A percentile compares a stretch with the other conserved stretches of the same genome.
Evolutionary conservation across 2,329 filamentous ascomycete species (phyloP).

Genomic region (Colletotrichum cereale): DNA sequence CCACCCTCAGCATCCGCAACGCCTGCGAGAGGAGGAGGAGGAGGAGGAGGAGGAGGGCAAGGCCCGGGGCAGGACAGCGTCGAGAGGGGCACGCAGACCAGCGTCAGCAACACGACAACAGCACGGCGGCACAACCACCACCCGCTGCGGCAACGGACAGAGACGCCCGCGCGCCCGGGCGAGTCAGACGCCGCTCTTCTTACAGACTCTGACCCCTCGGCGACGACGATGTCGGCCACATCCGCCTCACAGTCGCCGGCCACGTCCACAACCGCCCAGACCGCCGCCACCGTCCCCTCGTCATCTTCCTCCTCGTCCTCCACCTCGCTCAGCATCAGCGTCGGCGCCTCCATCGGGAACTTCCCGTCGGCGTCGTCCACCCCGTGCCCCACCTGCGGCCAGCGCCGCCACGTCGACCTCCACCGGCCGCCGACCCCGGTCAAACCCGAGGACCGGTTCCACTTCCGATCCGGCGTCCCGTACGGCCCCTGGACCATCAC

Average conservation of each 20-base stretch:
- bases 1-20: conserved; percentile 2
- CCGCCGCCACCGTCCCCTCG: conserved; percentile 29
- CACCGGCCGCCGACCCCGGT: conserved; percentile 37
- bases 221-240: conserved; percentile 20
- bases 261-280: conserved; percentile 33
- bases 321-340: conserved; percentile 31
- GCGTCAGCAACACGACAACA: not conserved
- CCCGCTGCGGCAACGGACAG: conserved; percentile 24
- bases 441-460: conserved; percentile 37
- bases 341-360: conserved; percentile 34
- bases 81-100: conserved; percentile 36
- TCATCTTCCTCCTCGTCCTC: conserved; percentile 33
- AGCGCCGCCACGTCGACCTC: conserved; percentile 34
- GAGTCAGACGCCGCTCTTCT: conserved; percentile 22
- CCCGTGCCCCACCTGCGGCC: conserved; percentile 37
- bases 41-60: not conserved
- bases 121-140: conserved; percentile 4
- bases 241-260: conserved; percentile 28
- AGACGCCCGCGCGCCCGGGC: conserved; percentile 17
- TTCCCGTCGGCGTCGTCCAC: conserved; percentile 27
- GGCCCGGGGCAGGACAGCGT: not conserved
- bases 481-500: conserved; percentile 36
- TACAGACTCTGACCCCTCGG: conserved; percentile 28
- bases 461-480: conserved; percentile 36
- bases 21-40: not conserved